Conservation (phyloP, 805 yeast genomes). For the Metschnikowia similis region DNA sequence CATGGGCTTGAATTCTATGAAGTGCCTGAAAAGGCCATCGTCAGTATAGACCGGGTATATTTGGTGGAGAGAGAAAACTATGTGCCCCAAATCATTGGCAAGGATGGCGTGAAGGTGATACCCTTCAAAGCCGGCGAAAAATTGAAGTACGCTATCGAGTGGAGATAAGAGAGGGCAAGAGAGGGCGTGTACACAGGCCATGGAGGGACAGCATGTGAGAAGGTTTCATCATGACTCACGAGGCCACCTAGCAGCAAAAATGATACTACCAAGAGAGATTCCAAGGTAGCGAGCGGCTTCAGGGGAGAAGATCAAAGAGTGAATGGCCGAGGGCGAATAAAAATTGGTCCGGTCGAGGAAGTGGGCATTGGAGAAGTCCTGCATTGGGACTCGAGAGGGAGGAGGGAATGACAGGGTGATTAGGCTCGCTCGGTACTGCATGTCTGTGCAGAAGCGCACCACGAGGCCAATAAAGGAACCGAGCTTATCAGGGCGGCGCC, state of each 20-base stretch:
- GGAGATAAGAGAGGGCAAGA: constrained; percentile 42
- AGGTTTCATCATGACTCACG: too few species aligned
- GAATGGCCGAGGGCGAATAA: too few species aligned
- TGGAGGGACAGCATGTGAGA: not conserved
- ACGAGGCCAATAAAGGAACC: not conserved
- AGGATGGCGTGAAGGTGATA: constrained; percentile 48
- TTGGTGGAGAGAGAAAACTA: constrained; percentile 50
- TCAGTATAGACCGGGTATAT: constrained; percentile 44
- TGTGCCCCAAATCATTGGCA: constrained; percentile 58
- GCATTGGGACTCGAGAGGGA: not conserved
- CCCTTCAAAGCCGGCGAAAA: constrained; percentile 85
- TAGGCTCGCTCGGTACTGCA: not conserved
- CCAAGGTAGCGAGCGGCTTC: too few species aligned
- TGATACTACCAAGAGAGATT: too few species aligned
- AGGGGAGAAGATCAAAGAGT: too few species aligned
- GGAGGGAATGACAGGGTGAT: not conserved
- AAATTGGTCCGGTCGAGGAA: not conserved
- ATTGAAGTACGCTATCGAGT: constrained; percentile 68
- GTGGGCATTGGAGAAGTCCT: not conserved
- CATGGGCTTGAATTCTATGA: constrained; percentile 71
- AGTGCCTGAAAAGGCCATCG: constrained; percentile 38
- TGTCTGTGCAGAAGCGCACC: not conserved
- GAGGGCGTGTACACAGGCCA: not conserved
- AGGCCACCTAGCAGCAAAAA: too few species aligned
- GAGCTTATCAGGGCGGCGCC: not conserved